A percentile compares a stretch with the other conserved stretches of the same genome.
Conservation (phyloP, 495 filamentous ascomycete genomes). For the Clavariopsis aquatica region DNA sequence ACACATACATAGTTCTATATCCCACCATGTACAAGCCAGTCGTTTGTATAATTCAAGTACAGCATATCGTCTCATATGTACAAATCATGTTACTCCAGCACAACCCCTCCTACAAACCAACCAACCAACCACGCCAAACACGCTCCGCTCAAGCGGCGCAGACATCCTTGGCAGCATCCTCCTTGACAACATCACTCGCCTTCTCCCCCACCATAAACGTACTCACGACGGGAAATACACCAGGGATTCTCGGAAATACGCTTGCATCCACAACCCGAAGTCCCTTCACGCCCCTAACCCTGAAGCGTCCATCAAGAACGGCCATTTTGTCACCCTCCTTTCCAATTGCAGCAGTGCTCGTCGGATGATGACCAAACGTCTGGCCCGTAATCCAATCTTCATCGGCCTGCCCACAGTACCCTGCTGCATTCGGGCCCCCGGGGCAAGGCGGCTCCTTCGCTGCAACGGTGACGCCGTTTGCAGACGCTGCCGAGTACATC, state of each 20-base stretch:
- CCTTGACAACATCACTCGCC: slow-evolving; percentile 31
- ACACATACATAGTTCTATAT: no score
- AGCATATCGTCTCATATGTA: no score
- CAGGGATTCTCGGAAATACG: slow-evolving; percentile 29
- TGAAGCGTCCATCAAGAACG: slow-evolving; percentile 27
- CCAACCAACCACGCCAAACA: no score
- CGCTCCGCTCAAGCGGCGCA: slow-evolving; percentile 5
- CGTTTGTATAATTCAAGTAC: no score
- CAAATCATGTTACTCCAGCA: no score
- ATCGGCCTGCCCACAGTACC: slow-evolving; percentile 26
- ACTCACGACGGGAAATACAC: slow-evolving; percentile 31
- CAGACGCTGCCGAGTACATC: slow-evolving; percentile 6
- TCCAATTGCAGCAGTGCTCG: slow-evolving; percentile 29
- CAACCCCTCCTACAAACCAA: no score
- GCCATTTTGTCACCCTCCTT: slow-evolving; percentile 51
- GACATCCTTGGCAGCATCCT: slow-evolving; percentile 32
- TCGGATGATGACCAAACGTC: slow-evolving; percentile 37
- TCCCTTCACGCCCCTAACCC: slow-evolving; percentile 31
- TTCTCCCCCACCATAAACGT: slow-evolving; percentile 35
- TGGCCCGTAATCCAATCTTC: slow-evolving; percentile 33
- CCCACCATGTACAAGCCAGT: no score
- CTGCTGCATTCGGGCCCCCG: slow-evolving; percentile 17
- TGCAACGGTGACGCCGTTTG: slow-evolving; percentile 12
- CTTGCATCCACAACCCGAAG: slow-evolving; percentile 35
- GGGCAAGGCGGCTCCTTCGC: slow-evolving; percentile 28